Conservation (phyloP, 2,329 filamentous ascomycete species). For the Exophiala sp. region DNA sequence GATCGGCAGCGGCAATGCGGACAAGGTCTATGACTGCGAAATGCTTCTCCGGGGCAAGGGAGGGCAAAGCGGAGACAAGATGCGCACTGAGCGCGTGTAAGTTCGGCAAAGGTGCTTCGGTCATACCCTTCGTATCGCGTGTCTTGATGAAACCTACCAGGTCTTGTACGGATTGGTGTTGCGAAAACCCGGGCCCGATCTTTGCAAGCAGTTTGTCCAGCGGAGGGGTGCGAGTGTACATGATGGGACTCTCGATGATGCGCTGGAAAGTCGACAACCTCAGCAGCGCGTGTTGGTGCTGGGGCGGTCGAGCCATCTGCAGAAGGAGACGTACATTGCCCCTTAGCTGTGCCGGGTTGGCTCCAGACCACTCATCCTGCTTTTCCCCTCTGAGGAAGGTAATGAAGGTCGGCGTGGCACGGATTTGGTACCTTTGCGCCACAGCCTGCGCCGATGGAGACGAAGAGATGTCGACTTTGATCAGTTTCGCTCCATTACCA, state of each 20-base stretch:
- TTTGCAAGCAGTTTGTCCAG: constrained; percentile 75
- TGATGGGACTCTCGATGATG: constrained; percentile 59
- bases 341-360: constrained; percentile 61
- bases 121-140: constrained; percentile 43
- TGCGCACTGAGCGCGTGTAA: constrained; percentile 59
- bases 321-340: constrained; percentile 68
- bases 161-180: constrained; percentile 54
- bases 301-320: constrained; percentile 62
- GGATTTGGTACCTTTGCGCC: constrained; percentile 59
- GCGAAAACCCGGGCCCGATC: constrained; percentile 56
- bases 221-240: constrained; percentile 73
- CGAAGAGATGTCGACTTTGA: constrained; percentile 72
- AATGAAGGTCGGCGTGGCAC: constrained; percentile 80
- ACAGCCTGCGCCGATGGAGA: constrained; percentile 54
- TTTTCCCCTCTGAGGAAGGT: constrained; percentile 72
- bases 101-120: constrained; percentile 65
- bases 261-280: constrained; percentile 64
- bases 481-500: constrained; percentile 54
- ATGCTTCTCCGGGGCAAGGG: constrained; percentile 57
- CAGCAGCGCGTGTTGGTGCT: constrained; percentile 68
- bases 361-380: constrained; percentile 74
- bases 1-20: constrained; percentile 68
- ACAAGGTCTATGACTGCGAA: constrained; percentile 85
- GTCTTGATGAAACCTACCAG: constrained; percentile 67
- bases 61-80: constrained; percentile 50